phyloP scores from a whole-genome alignment of 352 stramenopile species.

The Phytopythium ostracodes region DNA sequence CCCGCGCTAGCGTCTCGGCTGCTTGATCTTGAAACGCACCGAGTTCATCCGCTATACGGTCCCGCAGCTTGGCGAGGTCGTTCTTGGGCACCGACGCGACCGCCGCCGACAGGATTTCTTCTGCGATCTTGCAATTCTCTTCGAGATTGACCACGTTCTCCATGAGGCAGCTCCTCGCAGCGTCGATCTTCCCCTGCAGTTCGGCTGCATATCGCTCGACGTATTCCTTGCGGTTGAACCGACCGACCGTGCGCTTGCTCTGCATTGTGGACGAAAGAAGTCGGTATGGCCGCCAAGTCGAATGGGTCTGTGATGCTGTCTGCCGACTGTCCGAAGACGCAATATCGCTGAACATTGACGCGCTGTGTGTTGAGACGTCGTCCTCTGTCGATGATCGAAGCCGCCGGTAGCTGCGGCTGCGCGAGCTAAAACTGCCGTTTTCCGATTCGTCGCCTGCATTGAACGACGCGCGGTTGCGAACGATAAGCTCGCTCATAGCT shows the following conservation, averaged over 20 bases:
- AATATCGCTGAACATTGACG: constrained; percentile 27
- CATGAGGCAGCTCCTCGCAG: constrained; percentile 39
- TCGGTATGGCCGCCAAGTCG: constrained; percentile 70
- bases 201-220: constrained; percentile 41
- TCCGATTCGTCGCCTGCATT: constrained; percentile 72
- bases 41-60: constrained; percentile 31
- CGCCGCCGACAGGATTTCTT: constrained; percentile 57
- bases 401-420: constrained; percentile 41
- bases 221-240: constrained; percentile 40
- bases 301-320: background rate
- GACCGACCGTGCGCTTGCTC: constrained; percentile 36
- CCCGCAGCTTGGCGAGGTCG: constrained; percentile 50
- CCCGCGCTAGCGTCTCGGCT: constrained; percentile 19
- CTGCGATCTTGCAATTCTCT: constrained; percentile 54
- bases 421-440: constrained; percentile 26
- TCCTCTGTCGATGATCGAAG: constrained; percentile 62
- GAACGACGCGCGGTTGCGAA: constrained; percentile 72
- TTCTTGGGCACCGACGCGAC: constrained; percentile 49
- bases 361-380: constrained; percentile 29
- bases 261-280: constrained; percentile 79
- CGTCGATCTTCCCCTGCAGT: constrained; percentile 35
- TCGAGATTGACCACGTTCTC: constrained; percentile 69
- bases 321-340: constrained; percentile 9
- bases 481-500: constrained; percentile 78
- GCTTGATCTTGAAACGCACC: constrained; percentile 29